phyloP scores from a whole-genome alignment of 306 rosid species.

The Fagus crenata region DNA sequence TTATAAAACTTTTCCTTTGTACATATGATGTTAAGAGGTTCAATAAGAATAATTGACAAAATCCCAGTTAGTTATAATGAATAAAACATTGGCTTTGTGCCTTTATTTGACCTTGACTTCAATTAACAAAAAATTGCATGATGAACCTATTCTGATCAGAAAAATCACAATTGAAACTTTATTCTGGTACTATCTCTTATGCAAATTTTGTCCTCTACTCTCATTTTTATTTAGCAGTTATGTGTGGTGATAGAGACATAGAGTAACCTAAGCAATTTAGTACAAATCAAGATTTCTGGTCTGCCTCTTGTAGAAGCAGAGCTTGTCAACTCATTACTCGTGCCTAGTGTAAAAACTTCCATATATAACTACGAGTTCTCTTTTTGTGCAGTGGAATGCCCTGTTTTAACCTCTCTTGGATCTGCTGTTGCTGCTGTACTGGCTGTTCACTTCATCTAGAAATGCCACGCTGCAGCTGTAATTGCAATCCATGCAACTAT shows the following conservation, averaged over 20 bases:
- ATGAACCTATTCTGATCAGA: neutral
- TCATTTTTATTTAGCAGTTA: neutral
- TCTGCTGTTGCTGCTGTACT: constrained; percentile 65
- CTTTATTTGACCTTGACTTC: neutral
- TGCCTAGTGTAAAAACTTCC: constrained; percentile 5
- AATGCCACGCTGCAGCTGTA: constrained; percentile 52
- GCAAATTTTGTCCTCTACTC: neutral
- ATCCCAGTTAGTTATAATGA: neutral
- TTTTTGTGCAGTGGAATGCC: constrained; percentile 64
- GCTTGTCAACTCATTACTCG: neutral
- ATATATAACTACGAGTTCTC: constrained; percentile 23
- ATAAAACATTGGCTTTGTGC: neutral
- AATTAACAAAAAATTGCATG: neutral
- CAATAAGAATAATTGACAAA: neutral
- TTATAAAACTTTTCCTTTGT: neutral
- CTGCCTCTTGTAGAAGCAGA: constrained; percentile 12
- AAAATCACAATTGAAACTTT: neutral
- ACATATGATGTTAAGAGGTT: neutral
- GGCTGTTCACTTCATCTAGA: constrained; percentile 53
- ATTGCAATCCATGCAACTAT: too few relatives aligned
- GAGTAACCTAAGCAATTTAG: neutral
- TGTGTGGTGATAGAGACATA: too few relatives aligned
- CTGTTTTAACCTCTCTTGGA: constrained; percentile 61
- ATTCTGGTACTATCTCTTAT: neutral
- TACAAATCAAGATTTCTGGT: constrained; percentile 13